These are phyloP conservation scores for Eustoma russellianum DNA, from an alignment of 257 asterid species.

Conservation along the genomic window DNA sequence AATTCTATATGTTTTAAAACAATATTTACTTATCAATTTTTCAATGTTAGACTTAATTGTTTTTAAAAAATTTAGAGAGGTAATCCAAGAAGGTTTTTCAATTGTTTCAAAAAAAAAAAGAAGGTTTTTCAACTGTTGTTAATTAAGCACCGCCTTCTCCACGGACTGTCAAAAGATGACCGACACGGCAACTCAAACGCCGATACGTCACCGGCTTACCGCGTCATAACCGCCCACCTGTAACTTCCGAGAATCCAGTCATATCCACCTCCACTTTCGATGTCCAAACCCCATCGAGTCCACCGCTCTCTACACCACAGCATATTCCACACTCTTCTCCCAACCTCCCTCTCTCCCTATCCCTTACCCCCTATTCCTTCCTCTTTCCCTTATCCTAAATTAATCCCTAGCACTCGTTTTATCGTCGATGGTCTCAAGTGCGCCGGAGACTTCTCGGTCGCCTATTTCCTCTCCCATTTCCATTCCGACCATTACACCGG, in stretches of 20 bases:
- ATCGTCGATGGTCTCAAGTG: conserved; percentile 69
- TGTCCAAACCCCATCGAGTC: conserved; percentile 42
- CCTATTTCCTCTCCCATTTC: conserved; percentile 91
- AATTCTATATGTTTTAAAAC: too few species aligned
- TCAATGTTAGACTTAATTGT: too few species aligned
- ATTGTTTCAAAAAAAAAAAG: too few species aligned
- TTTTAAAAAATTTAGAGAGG: too few species aligned
- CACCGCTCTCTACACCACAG: conserved; percentile 37
- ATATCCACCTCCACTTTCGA: conserved; percentile 34
- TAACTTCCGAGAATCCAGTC: not conserved
- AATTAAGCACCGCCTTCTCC: too few species aligned
- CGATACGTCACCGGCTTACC: not conserved
- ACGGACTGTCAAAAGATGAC: too few species aligned
- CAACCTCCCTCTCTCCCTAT: conserved; percentile 19
- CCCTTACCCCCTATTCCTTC: conserved; percentile 38
- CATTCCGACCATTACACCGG: conserved; percentile 96
- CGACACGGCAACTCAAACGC: too few species aligned
- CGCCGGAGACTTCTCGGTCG: conserved; percentile 51
- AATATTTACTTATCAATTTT: too few species aligned
- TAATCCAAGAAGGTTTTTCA: too few species aligned
- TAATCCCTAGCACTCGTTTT: conserved; percentile 79
- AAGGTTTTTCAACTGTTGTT: too few species aligned
- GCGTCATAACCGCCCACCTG: not conserved
- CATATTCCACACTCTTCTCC: conserved; percentile 43
- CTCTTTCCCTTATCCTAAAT: conserved; percentile 53